A percentile compares a stretch with the other conserved stretches of the same genome.
Conservation (phyloP, 2,329 filamentous ascomycete species). For the Aspergillus pseudotamarii region DNA sequence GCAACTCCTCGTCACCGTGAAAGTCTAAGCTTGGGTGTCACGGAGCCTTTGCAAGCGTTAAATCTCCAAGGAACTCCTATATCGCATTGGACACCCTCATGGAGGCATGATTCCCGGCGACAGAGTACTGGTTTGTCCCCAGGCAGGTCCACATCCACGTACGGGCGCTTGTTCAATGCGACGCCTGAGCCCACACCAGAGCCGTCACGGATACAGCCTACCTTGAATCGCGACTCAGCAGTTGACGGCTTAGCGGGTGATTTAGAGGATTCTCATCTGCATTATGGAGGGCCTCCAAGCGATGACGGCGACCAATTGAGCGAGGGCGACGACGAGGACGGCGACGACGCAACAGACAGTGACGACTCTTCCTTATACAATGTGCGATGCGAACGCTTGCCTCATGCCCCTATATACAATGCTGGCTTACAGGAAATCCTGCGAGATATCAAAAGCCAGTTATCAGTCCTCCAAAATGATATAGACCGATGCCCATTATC, state of each 20-base stretch:
- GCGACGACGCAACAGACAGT: not conserved
- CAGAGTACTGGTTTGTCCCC: not conserved
- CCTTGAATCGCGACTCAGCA: not conserved
- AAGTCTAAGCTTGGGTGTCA: not conserved
- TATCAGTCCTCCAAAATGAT: slow-evolving; percentile 12
- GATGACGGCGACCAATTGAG: not conserved
- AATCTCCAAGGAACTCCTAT: not conserved
- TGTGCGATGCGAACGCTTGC: slow-evolving; percentile 18
- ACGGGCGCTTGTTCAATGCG: not conserved
- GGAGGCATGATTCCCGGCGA: not conserved
- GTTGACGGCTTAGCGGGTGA: not conserved
- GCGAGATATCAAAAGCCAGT: slow-evolving; percentile 8
- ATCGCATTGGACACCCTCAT: not conserved
- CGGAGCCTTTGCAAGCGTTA: not conserved
- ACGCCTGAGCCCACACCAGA: not conserved
- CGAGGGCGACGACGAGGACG: not conserved
- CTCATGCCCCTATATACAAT: slow-evolving; percentile 22
- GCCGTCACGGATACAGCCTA: not conserved
- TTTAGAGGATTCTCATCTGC: not conserved
- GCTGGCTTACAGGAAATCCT: slow-evolving; percentile 16
- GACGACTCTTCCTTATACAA: slow-evolving; percentile 6
- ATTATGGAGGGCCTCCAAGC: not conserved
- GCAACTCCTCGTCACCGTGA: not conserved
- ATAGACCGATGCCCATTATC: not conserved
- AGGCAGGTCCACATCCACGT: not conserved